A percentile compares a stretch with the other conserved stretches of the same genome.
phyloP scores from a whole-genome alignment of 2,329 filamentous ascomycete genomes.

The Fonsecaea multimorphosa region DNA sequence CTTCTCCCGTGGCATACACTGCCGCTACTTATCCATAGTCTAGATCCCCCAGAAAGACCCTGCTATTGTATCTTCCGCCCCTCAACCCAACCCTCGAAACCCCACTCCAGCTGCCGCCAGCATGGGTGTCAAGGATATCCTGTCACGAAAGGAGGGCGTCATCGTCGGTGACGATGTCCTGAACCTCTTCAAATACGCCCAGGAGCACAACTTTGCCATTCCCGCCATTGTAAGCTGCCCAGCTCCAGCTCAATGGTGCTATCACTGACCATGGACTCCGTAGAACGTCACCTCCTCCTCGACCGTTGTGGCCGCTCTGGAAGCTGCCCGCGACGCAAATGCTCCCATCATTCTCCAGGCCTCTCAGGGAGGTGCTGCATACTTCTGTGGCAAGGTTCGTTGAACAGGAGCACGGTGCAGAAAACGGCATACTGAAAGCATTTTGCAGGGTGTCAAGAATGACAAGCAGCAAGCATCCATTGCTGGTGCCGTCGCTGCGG shows the following conservation, averaged over 20 bases:
- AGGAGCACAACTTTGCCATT: conserved; percentile 86
- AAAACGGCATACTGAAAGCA: conserved; percentile 17
- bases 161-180: conserved; percentile 72
- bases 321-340: conserved; percentile 92
- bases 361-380: conserved; percentile 91
- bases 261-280: conserved; percentile 18
- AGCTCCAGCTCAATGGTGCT: background rate
- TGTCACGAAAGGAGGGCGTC: conserved; percentile 69
- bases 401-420: conserved; percentile 5
- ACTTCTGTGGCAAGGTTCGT: conserved; percentile 82
- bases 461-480: conserved; percentile 85
- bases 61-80: background rate
- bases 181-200: conserved; percentile 84
- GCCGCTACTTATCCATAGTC: conserved; percentile 4
- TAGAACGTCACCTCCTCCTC: conserved; percentile 93
- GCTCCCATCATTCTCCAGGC: conserved; percentile 91
- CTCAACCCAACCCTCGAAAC: conserved; percentile 5
- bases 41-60: conserved; percentile 1
- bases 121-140: conserved; percentile 58
- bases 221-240: conserved; percentile 70
- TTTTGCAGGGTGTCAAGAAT: conserved; percentile 72
- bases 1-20: conserved; percentile 1
- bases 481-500: conserved; percentile 82
- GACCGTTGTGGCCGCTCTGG: conserved; percentile 82
- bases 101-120: conserved; percentile 24